Base-by-base conservation (phyloP, 2,329 filamentous ascomycete species). In the Ophiostoma triangulosporum region DNA sequence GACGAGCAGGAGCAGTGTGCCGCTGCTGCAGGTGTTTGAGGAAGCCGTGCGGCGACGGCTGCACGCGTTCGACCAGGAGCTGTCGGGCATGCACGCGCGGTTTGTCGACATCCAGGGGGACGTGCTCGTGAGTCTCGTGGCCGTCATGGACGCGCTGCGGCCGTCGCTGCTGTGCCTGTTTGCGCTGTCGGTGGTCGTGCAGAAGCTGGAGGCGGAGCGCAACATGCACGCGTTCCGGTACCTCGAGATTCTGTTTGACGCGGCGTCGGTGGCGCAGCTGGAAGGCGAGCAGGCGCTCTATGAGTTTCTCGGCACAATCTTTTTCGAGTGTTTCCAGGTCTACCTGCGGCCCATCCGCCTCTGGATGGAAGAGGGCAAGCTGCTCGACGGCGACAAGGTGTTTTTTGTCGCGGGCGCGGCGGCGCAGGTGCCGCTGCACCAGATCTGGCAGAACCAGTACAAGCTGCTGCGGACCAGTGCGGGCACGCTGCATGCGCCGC, bases 331-430 rank as follows among this genome's bases (percentile, higher is more conserved):
- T 63, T 84, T 96, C 55, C 78, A 82, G 54, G 81, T 88, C 1
- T 97, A 95, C 64, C 73, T 94, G 35, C 81, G 81, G 36, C 87
- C 89, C 0, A 84, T 96, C 45, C 77, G 83, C 33, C 70, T 75
- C 15, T 97, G 91, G 91, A 91, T 95, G 81, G 81, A 88, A 61
- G 76, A 80, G 35, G 91, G 91, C 0, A 78, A 81, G 52, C 69
- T 95, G 3, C 70, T 78, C 2, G 68, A 76, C 0, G 74, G 75
- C 1, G 82, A 89, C 59, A 79, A 80, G 57, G 75, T 80, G 0
- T 93, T 95, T 63, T 95, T 95, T 61, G 76, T 95, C 5, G 75
- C 76, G 3, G 76, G 83, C 55, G 71, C 74, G 3, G 66, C 75
- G 4, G 71, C 73, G 4, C 70, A 77, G 31, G 73, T 78, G 20